These are phyloP conservation scores for Pelargonium myrrhifolium DNA, from an alignment of 441 rosid species.

Conservation along the genomic window DNA sequence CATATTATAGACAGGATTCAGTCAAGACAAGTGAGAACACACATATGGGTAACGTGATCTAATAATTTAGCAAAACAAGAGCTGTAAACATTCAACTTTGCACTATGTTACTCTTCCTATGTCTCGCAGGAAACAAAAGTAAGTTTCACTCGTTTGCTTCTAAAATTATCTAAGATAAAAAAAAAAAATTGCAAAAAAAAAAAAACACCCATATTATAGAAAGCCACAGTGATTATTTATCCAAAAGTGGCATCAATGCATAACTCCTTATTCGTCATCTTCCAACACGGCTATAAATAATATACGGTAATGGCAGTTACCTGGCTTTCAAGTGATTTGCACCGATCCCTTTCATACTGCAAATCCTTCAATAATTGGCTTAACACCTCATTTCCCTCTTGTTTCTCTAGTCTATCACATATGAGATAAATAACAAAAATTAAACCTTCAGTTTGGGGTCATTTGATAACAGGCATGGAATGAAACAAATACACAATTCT, in stretches of 20 bases:
- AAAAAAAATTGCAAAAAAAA: no score
- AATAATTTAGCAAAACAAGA: neutral
- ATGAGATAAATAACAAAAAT: neutral
- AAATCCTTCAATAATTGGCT: constrained; percentile 18
- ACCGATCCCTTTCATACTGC: constrained; percentile 20
- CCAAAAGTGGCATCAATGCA: neutral
- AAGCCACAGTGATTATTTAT: neutral
- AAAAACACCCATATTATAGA: neutral
- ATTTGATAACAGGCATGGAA: neutral
- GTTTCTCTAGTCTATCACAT: constrained; percentile 14
- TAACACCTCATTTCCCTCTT: neutral
- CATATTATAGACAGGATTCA: neutral
- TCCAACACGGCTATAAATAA: neutral
- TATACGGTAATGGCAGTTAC: constrained; percentile 16
- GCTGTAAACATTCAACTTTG: neutral
- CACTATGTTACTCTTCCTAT: neutral
- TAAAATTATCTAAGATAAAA: neutral
- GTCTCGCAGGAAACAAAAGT: neutral
- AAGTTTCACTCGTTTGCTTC: neutral
- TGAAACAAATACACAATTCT: neutral
- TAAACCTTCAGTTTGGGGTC: neutral
- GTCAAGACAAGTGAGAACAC: neutral
- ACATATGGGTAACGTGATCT: neutral
- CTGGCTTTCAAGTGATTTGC: constrained; percentile 33
- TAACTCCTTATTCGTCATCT: neutral